Conservation (phyloP, 2,329 filamentous ascomycete genomes). For the Alternaria dauci region DNA sequence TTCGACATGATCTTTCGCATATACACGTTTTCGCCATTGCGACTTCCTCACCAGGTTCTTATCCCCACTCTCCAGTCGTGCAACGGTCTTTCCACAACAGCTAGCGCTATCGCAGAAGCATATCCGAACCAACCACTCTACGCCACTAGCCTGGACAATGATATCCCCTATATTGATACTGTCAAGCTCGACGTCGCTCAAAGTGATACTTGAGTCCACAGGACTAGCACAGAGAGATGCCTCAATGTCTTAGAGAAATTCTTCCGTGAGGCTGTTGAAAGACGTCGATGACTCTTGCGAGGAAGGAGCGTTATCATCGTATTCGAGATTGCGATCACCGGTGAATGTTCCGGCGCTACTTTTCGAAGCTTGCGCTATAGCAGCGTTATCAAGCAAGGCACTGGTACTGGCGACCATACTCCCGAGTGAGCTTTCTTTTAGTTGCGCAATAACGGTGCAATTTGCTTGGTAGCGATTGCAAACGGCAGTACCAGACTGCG, state of each 20-base stretch:
- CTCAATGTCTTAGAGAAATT: neutral
- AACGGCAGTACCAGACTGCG: neutral
- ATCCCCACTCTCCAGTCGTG: neutral
- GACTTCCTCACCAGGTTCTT: neutral
- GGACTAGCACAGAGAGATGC: neutral
- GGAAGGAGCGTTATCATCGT: neutral
- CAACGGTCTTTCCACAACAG: neutral
- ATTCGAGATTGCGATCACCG: neutral
- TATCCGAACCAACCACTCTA: neutral
- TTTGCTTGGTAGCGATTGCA: neutral
- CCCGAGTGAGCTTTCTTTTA: neutral
- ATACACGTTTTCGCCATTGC: neutral
- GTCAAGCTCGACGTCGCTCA: neutral
- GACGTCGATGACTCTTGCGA: constrained; percentile 3
- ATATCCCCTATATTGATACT: neutral
- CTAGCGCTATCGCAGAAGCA: constrained; percentile 2
- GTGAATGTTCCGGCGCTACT: neutral
- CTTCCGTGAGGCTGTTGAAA: neutral
- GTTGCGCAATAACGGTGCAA: neutral
- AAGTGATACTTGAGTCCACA: neutral
- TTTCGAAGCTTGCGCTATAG: neutral
- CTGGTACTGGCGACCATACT: neutral
- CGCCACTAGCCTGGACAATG: neutral
- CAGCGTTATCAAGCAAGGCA: neutral
- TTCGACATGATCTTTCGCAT: neutral